phyloP scores from a whole-genome alignment of 345 rosid species.

The Luvunga scandens region DNA sequence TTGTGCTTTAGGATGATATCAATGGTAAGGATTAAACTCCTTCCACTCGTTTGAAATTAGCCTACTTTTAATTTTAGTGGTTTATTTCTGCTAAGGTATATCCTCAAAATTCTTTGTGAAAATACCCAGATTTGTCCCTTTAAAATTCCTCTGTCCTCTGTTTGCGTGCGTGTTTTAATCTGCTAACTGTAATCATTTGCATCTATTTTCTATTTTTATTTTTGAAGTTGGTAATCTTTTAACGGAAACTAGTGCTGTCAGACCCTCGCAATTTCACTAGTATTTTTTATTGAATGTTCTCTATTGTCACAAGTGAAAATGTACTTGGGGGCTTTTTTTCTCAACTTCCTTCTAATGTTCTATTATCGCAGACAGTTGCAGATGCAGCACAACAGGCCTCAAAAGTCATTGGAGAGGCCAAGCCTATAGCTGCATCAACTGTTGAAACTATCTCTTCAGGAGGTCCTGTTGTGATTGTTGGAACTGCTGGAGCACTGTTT shows the following conservation, averaged over 20 bases:
- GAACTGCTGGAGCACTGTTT: slow-evolving; percentile 65
- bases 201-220: too few species aligned
- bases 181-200: not conserved
- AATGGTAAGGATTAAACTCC: not conserved
- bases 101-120: not conserved
- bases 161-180: not conserved
- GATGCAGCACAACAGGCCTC: slow-evolving; percentile 75
- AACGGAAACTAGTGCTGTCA: not conserved
- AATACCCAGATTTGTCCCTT: not conserved
- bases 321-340: not conserved
- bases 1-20: not conserved
- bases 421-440: slow-evolving; percentile 81
- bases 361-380: slow-evolving; percentile 58
- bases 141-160: not conserved
- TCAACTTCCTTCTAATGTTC: not conserved
- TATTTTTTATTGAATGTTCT: not conserved
- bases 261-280: not conserved
- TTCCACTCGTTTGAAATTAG: not conserved
- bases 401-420: slow-evolving; percentile 63
- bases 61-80: not conserved
- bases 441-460: slow-evolving; percentile 67
- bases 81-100: not conserved
- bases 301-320: not conserved
- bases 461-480: slow-evolving; percentile 70
- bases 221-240: not conserved